These are phyloP conservation scores for Arctium lappa DNA, from an alignment of 129 eudicot genomes.

Conservation along the genomic window DNA sequence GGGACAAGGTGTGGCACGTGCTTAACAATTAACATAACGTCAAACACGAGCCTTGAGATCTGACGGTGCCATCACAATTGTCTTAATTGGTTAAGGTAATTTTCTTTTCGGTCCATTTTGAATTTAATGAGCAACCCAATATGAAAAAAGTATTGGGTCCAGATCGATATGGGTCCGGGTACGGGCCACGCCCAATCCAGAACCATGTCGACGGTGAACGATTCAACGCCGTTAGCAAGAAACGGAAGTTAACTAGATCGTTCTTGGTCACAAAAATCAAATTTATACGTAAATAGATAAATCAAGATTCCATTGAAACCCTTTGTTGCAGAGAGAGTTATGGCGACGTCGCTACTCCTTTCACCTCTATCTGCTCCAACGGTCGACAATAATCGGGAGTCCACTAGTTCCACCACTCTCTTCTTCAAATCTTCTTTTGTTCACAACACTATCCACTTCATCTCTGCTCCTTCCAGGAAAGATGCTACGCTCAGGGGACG, in stretches of 20 bases:
- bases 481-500: constrained; percentile 25
- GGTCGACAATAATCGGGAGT: constrained; percentile 32
- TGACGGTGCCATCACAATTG: no score
- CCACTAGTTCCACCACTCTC: neutral
- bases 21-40: no score
- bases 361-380: constrained; percentile 47
- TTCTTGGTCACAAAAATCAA: constrained; percentile 13
- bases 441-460: constrained; percentile 29
- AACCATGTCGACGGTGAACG: neutral
- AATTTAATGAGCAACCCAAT: neutral
- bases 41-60: no score
- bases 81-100: no score
- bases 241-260: constrained; percentile 5
- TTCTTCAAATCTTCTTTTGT: constrained; percentile 40
- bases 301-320: neutral
- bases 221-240: neutral
- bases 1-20: no score
- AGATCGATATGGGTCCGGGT: neutral
- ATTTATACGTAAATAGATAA: neutral
- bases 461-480: constrained; percentile 27
- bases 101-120: no score
- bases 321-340: constrained; percentile 17
- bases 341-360: constrained; percentile 46
- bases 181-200: neutral
- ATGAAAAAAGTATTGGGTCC: neutral